These are phyloP conservation scores for Deuterostichococcus epilithicus DNA, from an alignment of 139 green algal genomes.

Conservation along the genomic window DNA sequence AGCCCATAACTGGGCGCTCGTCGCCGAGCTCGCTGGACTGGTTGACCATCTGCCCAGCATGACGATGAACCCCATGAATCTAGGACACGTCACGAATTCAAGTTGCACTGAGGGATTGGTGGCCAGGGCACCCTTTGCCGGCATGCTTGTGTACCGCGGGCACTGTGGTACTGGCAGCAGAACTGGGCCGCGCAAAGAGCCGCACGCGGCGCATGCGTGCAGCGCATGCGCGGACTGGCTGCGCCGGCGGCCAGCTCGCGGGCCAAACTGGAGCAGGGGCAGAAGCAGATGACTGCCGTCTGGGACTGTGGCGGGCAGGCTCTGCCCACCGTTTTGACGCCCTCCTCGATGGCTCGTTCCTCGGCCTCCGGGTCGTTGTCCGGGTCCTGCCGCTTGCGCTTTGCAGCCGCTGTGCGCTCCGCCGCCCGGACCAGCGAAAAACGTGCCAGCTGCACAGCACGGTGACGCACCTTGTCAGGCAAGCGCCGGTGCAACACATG, in stretches of 20 bases:
- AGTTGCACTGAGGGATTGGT: too few relatives aligned
- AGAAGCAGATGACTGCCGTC: background rate
- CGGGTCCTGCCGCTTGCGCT: constrained; percentile 43
- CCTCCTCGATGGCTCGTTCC: constrained; percentile 14
- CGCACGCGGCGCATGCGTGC: too few relatives aligned
- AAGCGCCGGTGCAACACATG: too few relatives aligned
- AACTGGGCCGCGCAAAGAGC: too few relatives aligned
- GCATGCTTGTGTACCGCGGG: too few relatives aligned
- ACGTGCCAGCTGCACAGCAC: constrained; percentile 46
- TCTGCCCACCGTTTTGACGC: background rate
- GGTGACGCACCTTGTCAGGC: too few relatives aligned
- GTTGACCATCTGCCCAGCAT: constrained; percentile 19
- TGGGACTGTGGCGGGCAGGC: background rate
- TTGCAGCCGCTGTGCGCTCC: constrained; percentile 49
- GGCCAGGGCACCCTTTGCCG: too few relatives aligned
- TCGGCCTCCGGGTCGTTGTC: constrained; percentile 32
- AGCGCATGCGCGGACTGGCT: too few relatives aligned
- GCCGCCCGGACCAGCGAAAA: constrained; percentile 73
- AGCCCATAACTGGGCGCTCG: constrained; percentile 76
- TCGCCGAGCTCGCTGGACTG: constrained; percentile 81
- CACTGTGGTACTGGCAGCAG: too few relatives aligned
- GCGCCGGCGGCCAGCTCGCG: too few relatives aligned
- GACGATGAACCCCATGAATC: background rate
- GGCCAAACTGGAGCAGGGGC: too few relatives aligned
- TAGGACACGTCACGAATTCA: too few relatives aligned